Evolutionary conservation across 208 protist species (phyloP), one percentile per base, ranked within the genome.

Genomic region (Crithidia acanthocephali): DNA sequence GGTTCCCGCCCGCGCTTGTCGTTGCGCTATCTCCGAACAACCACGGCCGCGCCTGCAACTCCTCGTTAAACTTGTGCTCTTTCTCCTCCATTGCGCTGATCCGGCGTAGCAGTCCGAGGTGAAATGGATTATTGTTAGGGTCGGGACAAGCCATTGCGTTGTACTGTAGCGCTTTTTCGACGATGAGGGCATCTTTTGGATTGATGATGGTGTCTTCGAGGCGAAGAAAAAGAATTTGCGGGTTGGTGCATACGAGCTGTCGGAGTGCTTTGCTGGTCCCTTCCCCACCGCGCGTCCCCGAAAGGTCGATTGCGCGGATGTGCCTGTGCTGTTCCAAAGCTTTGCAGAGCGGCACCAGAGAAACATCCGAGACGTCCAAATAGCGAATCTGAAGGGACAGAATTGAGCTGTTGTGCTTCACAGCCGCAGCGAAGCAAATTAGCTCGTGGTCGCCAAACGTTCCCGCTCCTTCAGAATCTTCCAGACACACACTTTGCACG

Each of bases 321-420:
- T 57, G 68, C 16, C 75, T 80, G 75, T 95, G 90, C 16, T 67
- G 45, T 53, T 83, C 68, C 6, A 95, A 66, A 3, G 90, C 83
- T 47, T 78, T 68, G 65, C 85, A 95, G 13, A 95, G 76, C 11
- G 90, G 87, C 35, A 95, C 77, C 20, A 95, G 65, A 6, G 87
- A 93, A n/a, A 79, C 56, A 60, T 95, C 87, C 20, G 83, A 85
- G 15, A 95, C 90, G 47, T 90, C 83, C 28, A 95, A 67, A 58
- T 92, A 93, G 13, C 84, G 77, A 51, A 95, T 92, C 66, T 93
- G 87, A 45, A 95, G 66, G 11, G 90, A 93, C 37, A 95, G 55
- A 64, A 95, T 91, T 33, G 87, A 92, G 58, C 79, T 89, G 70
- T 95, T 95, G 61, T 92, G 74, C 53, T 87, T 91, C 23, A 95